Conservation (phyloP, 129 eudicot species). For the Chrysanthemum seticuspe region DNA sequence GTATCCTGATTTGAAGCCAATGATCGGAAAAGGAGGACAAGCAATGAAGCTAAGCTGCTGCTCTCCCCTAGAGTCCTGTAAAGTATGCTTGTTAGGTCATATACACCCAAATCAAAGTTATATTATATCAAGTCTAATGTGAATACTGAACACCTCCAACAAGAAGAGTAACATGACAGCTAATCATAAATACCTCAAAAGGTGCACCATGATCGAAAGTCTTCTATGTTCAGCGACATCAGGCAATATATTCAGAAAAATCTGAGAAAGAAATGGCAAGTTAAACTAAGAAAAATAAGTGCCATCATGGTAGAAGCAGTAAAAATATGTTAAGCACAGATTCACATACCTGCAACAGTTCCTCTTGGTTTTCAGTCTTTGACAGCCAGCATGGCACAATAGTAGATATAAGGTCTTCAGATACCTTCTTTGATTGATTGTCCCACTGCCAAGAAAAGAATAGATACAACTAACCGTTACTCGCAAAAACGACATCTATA, state of each 20-base stretch:
- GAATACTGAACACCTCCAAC: neutral
- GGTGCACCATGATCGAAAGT: constrained; percentile 55
- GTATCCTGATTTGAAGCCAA: constrained; percentile 46
- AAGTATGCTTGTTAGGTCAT: constrained; percentile 16
- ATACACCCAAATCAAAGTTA: neutral
- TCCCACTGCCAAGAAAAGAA: constrained; percentile 54
- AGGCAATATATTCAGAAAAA: constrained; percentile 64
- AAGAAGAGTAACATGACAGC: neutral
- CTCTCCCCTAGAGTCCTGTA: constrained; percentile 81
- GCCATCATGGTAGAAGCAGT: constrained; percentile 1
- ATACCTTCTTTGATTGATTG: constrained; percentile 62
- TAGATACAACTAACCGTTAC: neutral
- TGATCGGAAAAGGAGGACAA: constrained; percentile 72
- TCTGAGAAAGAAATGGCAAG: constrained; percentile 30
- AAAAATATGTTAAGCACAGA: constrained; percentile 2
- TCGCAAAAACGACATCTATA: no score
- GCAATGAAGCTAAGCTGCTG: constrained; percentile 67
- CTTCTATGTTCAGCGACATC: constrained; percentile 78
- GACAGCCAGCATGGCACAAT: constrained; percentile 86
- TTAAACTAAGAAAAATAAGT: constrained; percentile 3
- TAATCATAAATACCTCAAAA: constrained; percentile 54
- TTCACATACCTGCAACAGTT: constrained; percentile 64
- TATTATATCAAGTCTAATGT: neutral
- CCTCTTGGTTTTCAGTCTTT: constrained; percentile 40
- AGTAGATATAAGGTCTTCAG: constrained; percentile 80